These are phyloP conservation scores for Eleusine coracana DNA, from an alignment of 176 grass and related monocot genomes.

Conservation along the genomic window DNA sequence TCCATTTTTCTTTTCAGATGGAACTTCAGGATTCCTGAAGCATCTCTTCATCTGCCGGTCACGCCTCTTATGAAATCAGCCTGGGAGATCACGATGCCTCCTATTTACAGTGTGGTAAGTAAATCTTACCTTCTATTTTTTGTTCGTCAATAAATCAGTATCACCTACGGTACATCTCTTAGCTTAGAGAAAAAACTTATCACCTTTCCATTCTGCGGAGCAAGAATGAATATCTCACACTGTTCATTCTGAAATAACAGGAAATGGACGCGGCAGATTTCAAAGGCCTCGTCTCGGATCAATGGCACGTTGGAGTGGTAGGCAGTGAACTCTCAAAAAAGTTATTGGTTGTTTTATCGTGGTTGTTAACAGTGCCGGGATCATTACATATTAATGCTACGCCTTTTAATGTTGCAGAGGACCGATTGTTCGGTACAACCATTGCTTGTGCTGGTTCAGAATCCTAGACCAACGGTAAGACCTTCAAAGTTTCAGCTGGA, in stretches of 20 bases:
- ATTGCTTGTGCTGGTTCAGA: conserved; percentile 78
- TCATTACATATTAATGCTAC: conserved; percentile 24
- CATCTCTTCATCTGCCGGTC: conserved; percentile 72
- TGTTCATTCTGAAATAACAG: conserved; percentile 44
- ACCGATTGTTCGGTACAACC: conserved; percentile 53
- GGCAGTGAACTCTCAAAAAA: conserved; percentile 26
- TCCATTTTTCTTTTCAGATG: conserved; percentile 60
- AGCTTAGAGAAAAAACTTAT: background rate
- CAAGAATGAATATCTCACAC: conserved; percentile 1
- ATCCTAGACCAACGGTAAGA: conserved; percentile 46
- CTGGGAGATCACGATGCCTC: conserved; percentile 72
- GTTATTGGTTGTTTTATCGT: background rate
- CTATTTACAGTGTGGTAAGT: conserved; percentile 92
- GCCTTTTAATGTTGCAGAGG: conserved; percentile 48
- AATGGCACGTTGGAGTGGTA: conserved; percentile 98
- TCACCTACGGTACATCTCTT: background rate
- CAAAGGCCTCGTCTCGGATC: conserved; percentile 74
- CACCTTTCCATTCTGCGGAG: background rate
- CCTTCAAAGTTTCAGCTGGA: conserved; percentile 39
- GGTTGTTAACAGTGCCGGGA: background rate
- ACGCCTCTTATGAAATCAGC: conserved; percentile 71
- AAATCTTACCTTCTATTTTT: background rate
- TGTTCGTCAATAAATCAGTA: background rate
- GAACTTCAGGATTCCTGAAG: conserved; percentile 91
- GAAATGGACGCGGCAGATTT: conserved; percentile 84